Evolutionary conservation across 768 basidiomycete species (phyloP), one percentile per base, ranked within the genome.

Genomic region (Mycena rebaudengoi): DNA sequence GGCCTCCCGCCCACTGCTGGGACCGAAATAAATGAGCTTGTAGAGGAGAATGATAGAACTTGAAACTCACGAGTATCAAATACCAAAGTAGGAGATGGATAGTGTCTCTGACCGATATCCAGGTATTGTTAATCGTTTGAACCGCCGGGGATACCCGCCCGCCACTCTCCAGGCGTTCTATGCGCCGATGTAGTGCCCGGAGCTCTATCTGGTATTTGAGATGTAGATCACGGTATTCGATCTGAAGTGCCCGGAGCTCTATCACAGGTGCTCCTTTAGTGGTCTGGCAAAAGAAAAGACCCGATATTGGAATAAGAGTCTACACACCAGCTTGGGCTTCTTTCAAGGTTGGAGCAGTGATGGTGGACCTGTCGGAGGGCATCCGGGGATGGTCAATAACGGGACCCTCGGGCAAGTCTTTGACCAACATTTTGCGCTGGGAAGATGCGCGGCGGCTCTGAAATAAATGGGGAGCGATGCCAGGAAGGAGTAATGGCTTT

Each of bases 381-480:
- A 25, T 40, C 4, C 26, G 23, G 16, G 52, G 25, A 41, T 41
- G 52, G 52, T 30, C 52, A 6, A 29, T n/a, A 18, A 39, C 39
- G 32, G 52, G 52, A 30, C n/a, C n/a, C n/a, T n/a, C n/a, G n/a
- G n/a, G n/a, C n/a, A 39, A 8, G 52, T 41, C 39, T 39, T 53
- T 53, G 37, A 53, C 39, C 23, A 12, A 4, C 52, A 28, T 53
- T 40, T 53, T 55, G 28, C 29, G 40, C 29, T 44, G 41, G 41
- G 14, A 20, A 30, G 30, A 20, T 28, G 29, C 20, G 23, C 40
- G 11, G 3, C 40, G 52, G 10, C 26, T 41, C 16, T 54, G 37
- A 30, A 54, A 54, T 41, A 54, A 14, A 54, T 54, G 52, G 40
- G 52, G 52, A 30, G 52, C 52, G 32, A 54, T 44, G 4, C 40